phyloP scores from a whole-genome alignment of 495 filamentous ascomycete species.

The Aspergillus asperescens region DNA sequence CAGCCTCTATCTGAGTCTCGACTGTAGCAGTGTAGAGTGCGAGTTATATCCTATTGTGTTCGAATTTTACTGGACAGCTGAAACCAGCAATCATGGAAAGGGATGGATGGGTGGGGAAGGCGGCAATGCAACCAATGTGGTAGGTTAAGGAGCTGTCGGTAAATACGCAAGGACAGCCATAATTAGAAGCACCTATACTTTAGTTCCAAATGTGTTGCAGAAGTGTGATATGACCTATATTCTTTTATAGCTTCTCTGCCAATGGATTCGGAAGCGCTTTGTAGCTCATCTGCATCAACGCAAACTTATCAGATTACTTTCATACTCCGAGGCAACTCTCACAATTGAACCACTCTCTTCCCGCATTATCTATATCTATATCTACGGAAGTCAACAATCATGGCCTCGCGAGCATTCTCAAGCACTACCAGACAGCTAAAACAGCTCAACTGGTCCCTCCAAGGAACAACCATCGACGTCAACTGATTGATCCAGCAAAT shows the following conservation, averaged over 20 bases:
- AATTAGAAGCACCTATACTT: not conserved
- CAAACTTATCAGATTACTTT: not conserved
- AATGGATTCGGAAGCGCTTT: not conserved
- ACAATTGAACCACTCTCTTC: not conserved
- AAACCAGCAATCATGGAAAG: not conserved
- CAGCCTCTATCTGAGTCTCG: not conserved
- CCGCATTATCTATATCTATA: not conserved
- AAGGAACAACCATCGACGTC: not conserved
- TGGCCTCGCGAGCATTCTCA: not conserved
- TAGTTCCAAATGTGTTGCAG: not conserved
- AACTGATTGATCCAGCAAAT: not conserved
- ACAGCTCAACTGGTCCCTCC: not conserved
- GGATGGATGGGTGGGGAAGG: not conserved
- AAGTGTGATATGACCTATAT: not conserved
- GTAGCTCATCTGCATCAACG: not conserved
- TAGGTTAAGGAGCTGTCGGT: not conserved
- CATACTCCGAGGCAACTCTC: not conserved
- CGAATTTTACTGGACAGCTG: not conserved
- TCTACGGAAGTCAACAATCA: not conserved
- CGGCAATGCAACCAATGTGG: not conserved
- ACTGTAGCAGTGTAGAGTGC: not conserved
- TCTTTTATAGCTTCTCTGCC: not conserved
- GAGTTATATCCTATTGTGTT: not conserved
- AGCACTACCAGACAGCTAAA: not conserved
- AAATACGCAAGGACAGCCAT: not conserved